Evolutionary conservation across 768 basidiomycete species (phyloP), one percentile per base, ranked within the genome.

Genomic region (Pleurotus salmoneostramineus): DNA sequence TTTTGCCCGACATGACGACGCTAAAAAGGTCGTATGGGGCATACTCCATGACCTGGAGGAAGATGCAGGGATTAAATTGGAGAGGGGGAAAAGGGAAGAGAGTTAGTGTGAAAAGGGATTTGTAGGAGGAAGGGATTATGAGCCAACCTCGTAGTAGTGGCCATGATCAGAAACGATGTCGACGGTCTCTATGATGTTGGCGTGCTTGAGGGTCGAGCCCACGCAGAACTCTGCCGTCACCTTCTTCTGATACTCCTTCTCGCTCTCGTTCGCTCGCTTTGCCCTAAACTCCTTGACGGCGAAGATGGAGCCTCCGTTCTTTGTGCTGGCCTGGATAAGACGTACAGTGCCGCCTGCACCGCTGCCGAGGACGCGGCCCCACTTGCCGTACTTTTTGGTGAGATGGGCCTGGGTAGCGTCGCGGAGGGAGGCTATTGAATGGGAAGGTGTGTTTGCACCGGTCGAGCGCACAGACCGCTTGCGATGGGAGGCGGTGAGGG

Each of bases 181-280:
- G 60, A 99, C 88, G 34, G 97, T 99, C 72, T 97, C 87, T 70
- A 98, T 98, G 71, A 98, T 93, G 66, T 99, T 98, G 59, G 85
- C 76, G 66, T 99, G 97, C 72, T 95, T 93, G 67, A 99, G 78
- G 45, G 91, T 91, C 21, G 89, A 91, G 58, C 97, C 95, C 14
- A 98, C 95, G 65, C 96, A 99, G 68, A 99, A 99, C 72, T 99
- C 97, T 31, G 96, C 96, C 1, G 95, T 97, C 58, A 98, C 95
- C 76, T 99, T 98, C 78, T 98, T 96, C 85, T 98, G 94, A 70
- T 98, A 99, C 77, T 99, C 97, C 74, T 93, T 91, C 73, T 95
- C 93, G 31, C 82, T 82, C 77, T 99, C 97, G 34, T 93, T 93
- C 3, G 79, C 66, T 58, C 95, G 84, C 64, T 93, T 91, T 45